Evolutionary conservation across 495 filamentous ascomycete genomes (phyloP).

Genomic region (Talaromyces adpressus): DNA sequence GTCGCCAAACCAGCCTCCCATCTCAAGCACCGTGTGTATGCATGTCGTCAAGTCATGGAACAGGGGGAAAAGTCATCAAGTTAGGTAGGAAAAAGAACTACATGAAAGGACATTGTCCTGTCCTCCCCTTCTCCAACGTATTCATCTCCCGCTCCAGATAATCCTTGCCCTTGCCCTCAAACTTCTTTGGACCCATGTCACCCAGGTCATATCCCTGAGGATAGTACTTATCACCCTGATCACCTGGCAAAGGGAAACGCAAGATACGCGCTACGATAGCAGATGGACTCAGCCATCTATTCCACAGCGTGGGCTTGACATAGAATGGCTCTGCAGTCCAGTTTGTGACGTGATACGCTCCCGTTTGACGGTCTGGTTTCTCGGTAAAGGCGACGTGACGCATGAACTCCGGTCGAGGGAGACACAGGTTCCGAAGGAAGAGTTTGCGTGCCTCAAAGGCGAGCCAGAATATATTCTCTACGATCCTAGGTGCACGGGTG

Average conservation of each 20-base stretch:
- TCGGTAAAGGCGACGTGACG: slow-evolving; percentile 32
- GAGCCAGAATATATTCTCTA: slow-evolving; percentile 25
- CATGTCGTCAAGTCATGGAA: not conserved
- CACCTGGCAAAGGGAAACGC: slow-evolving; percentile 54
- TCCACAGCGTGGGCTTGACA: slow-evolving; percentile 52
- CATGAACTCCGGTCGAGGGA: slow-evolving; percentile 45
- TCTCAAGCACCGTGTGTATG: not conserved
- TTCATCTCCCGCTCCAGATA: slow-evolving; percentile 37
- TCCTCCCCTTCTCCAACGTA: slow-evolving; percentile 27
- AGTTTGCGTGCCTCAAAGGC: slow-evolving; percentile 41
- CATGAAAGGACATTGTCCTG: slow-evolving; percentile 41
- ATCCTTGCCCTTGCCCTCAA: slow-evolving; percentile 49
- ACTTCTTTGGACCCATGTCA: slow-evolving; percentile 50
- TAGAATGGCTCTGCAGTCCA: slow-evolving; percentile 55
- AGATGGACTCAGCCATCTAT: slow-evolving; percentile 45
- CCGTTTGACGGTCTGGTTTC: slow-evolving; percentile 34
- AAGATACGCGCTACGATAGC: slow-evolving; percentile 47
- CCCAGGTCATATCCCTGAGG: slow-evolving; percentile 50
- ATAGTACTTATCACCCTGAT: slow-evolving; percentile 47
- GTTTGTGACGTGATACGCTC: slow-evolving; percentile 39
- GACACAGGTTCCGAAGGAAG: slow-evolving; percentile 46
- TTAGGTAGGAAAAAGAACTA: not conserved
- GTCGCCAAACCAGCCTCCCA: not conserved
- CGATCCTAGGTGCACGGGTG: slow-evolving; percentile 30
- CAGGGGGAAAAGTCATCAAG: not conserved